These are phyloP conservation scores for Pythium utonaiense DNA, from an alignment of 352 stramenopile genomes.

Conservation along the genomic window DNA sequence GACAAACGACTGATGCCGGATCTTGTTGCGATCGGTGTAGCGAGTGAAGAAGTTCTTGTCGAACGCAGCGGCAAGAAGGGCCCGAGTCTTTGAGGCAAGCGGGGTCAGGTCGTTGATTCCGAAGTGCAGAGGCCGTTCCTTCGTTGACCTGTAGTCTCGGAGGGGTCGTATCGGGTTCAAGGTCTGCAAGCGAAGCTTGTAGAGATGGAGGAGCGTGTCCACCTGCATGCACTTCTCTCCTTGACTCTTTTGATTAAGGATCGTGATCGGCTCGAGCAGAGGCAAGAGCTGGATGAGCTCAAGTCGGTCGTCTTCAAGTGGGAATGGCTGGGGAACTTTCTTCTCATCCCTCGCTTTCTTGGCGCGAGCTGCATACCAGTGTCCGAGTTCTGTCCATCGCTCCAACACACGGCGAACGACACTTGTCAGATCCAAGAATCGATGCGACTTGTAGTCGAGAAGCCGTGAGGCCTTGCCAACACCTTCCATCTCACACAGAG, in stretches of 20 bases:
- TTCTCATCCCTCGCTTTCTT: background rate
- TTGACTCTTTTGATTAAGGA: constrained; percentile 3
- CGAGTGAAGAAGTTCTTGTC: constrained; percentile 9
- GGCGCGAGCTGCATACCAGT: background rate
- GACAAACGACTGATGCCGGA: background rate
- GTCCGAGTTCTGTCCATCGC: background rate
- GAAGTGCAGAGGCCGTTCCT: too few species aligned
- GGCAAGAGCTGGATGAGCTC: constrained; percentile 8
- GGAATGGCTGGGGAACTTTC: background rate
- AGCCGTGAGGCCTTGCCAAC: background rate
- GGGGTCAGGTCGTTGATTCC: too few species aligned
- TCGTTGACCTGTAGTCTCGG: too few species aligned
- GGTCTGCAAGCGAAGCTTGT: background rate
- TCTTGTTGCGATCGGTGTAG: background rate
- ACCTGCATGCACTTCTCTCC: background rate
- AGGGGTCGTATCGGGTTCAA: too few species aligned
- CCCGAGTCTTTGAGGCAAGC: background rate
- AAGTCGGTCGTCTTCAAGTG: background rate
- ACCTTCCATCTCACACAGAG: constrained; percentile 1
- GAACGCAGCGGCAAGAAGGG: background rate
- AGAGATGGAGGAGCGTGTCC: background rate
- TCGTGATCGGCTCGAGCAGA: constrained; percentile 5
- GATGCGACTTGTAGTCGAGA: constrained; percentile 10
- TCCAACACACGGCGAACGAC: constrained; percentile 4
- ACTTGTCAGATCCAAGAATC: constrained; percentile 2